Conservation (phyloP, 2,329 filamentous ascomycete species). For the Fusarium compactum region DNA sequence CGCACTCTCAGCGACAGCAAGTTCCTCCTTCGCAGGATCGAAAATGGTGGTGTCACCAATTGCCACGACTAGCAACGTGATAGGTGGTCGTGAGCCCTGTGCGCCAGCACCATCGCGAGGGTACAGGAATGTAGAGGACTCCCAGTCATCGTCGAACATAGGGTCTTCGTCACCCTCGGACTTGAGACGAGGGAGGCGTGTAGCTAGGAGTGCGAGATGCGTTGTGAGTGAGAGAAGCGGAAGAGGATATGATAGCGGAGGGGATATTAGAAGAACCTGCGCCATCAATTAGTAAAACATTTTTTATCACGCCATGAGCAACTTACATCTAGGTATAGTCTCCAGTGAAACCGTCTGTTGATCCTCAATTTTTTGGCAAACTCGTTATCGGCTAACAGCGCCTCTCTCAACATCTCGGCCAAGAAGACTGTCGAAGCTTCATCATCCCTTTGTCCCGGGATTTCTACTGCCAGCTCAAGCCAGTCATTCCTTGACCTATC, state of each 20-base stretch:
- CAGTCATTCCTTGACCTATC: slow-evolving; percentile 71
- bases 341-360: slow-evolving; percentile 95
- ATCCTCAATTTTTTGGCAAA: slow-evolving; percentile 82
- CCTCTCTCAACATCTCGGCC: slow-evolving; percentile 88
- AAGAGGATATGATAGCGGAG: slow-evolving; percentile 90
- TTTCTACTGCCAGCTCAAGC: slow-evolving; percentile 92
- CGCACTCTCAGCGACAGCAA: slow-evolving; percentile 90
- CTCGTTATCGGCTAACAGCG: slow-evolving; percentile 78
- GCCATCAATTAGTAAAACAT: not conserved
- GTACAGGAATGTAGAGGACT: slow-evolving; percentile 82
- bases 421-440: slow-evolving; percentile 90
- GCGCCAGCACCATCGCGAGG: slow-evolving; percentile 58
- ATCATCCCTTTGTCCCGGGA: slow-evolving; percentile 90
- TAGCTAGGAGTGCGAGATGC: slow-evolving; percentile 90
- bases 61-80: slow-evolving; percentile 90
- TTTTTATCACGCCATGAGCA: not conserved
- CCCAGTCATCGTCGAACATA: slow-evolving; percentile 98
- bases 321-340: slow-evolving; percentile 91
- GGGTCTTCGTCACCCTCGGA: slow-evolving; percentile 96
- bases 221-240: slow-evolving; percentile 93
- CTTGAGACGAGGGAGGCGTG: slow-evolving; percentile 84
- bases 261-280: slow-evolving; percentile 92
- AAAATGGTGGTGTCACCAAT: slow-evolving; percentile 92
- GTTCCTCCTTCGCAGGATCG: slow-evolving; percentile 90
- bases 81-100: slow-evolving; percentile 72